A percentile compares a stretch with the other conserved stretches of the same genome.
Conservation (phyloP, 2,329 filamentous ascomycete genomes). For the Trichoderma sp. region DNA sequence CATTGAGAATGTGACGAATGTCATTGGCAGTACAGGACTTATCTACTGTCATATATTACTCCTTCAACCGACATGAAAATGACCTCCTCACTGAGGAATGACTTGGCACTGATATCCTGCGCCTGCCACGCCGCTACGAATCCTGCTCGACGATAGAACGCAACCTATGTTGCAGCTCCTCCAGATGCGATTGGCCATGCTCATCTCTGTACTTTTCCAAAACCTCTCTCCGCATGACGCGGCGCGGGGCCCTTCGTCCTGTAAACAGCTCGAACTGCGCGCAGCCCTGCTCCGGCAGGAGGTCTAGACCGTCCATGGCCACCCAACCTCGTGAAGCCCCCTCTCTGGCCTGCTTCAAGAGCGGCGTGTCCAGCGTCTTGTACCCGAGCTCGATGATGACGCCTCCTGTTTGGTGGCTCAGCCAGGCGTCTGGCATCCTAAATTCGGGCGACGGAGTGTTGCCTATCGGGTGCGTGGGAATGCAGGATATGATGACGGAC, state of each 20-base stretch:
- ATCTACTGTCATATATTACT: neutral
- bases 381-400: slow-evolving; percentile 21
- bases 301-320: slow-evolving; percentile 18
- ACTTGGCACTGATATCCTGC: neutral
- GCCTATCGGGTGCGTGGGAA: slow-evolving; percentile 21
- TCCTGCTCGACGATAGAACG: slow-evolving; percentile 22
- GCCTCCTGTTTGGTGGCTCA: slow-evolving; percentile 12
- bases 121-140: neutral
- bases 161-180: slow-evolving; percentile 21
- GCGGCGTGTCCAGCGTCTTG: slow-evolving; percentile 20
- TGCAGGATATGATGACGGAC: slow-evolving; percentile 17
- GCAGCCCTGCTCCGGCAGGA: slow-evolving; percentile 20
- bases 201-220: slow-evolving; percentile 25
- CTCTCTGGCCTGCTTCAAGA: slow-evolving; percentile 17
- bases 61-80: neutral
- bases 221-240: slow-evolving; percentile 23
- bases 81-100: neutral
- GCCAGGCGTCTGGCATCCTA: slow-evolving; percentile 12
- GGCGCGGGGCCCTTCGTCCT: slow-evolving; percentile 17
- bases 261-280: slow-evolving; percentile 23
- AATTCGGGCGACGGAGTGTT: slow-evolving; percentile 20
- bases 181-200: slow-evolving; percentile 14
- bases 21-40: neutral
- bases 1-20: neutral
- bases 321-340: slow-evolving; percentile 21